Percentiles rank a stretch among this genome's conserved stretches.
phyloP scores from a whole-genome alignment of 345 rosid genomes.

The Eucalyptus viminalis region DNA sequence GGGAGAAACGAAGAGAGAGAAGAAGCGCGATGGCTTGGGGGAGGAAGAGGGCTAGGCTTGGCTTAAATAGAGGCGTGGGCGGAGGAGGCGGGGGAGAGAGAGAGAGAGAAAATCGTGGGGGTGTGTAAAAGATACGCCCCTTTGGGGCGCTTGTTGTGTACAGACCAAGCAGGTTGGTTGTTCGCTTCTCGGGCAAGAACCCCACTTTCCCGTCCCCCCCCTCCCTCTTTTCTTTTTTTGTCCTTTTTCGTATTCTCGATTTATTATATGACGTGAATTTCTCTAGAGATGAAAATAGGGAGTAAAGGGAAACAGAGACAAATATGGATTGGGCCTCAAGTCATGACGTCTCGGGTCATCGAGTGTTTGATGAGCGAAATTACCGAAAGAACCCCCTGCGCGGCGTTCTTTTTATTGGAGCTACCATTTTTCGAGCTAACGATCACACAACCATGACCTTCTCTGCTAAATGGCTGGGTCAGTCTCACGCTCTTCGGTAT shows the following conservation, averaged over 20 bases:
- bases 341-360: not conserved
- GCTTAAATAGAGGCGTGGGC: not conserved
- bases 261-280: not conserved
- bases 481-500: not conserved
- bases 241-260: not conserved
- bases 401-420: not conserved
- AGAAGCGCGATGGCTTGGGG: not conserved
- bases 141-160: conserved; percentile 9
- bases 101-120: not conserved
- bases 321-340: not conserved
- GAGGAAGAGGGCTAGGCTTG: not conserved
- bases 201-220: not conserved
- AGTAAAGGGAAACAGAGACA: not conserved
- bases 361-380: not conserved
- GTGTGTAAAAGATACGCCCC: conserved; percentile 1
- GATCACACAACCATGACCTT: not conserved
- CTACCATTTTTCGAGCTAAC: not conserved
- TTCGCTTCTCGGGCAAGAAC: not conserved
- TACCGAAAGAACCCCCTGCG: too few species aligned
- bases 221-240: not conserved
- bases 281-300: not conserved
- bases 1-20: not conserved
- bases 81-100: not conserved
- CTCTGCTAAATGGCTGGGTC: not conserved
- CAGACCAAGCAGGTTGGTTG: not conserved